phyloP scores from a whole-genome alignment of 148 eudicot species.

The Camellia granthamiana region DNA sequence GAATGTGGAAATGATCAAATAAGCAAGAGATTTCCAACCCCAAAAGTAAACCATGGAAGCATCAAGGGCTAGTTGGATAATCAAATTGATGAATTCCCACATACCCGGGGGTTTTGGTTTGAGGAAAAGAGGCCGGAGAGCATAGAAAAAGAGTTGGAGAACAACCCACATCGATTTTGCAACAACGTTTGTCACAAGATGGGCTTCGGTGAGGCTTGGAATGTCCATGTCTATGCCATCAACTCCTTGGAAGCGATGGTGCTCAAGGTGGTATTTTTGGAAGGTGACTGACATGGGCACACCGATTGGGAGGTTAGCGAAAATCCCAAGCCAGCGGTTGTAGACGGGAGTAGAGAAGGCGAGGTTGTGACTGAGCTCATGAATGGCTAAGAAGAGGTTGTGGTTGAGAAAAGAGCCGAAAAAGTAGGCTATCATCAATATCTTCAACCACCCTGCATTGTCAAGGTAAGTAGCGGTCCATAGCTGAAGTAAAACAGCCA shows the following conservation, averaged over 20 bases:
- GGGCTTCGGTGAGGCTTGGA: conserved; percentile 45
- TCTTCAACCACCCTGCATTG: conserved; percentile 52
- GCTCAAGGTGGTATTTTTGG: conserved; percentile 97
- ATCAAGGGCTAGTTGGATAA: conserved; percentile 63
- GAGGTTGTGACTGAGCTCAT: conserved; percentile 92
- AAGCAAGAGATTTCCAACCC: conserved; percentile 56
- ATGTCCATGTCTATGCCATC: conserved; percentile 38
- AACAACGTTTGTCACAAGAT: conserved; percentile 54
- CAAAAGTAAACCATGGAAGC: conserved; percentile 35
- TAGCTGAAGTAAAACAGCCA: conserved; percentile 71
- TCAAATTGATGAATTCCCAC: conserved; percentile 80
- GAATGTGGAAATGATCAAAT: neutral
- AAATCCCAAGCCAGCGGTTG: conserved; percentile 92
- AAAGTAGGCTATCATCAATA: conserved; percentile 60
- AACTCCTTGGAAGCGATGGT: conserved; percentile 87
- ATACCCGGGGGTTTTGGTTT: conserved; percentile 93
- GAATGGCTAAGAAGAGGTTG: conserved; percentile 95
- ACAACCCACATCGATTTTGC: conserved; percentile 80
- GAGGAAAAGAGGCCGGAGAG: conserved; percentile 80
- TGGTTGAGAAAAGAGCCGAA: conserved; percentile 95
- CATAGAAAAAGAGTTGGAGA: conserved; percentile 85
- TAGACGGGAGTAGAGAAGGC: conserved; percentile 83
- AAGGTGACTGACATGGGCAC: conserved; percentile 96
- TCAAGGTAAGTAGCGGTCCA: conserved; percentile 73
- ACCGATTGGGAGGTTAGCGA: conserved; percentile 92